Evolutionary conservation across 2,329 filamentous ascomycete species (phyloP), one percentile per base, ranked within the genome.

Genomic region (Calonectria pauciramosa): DNA sequence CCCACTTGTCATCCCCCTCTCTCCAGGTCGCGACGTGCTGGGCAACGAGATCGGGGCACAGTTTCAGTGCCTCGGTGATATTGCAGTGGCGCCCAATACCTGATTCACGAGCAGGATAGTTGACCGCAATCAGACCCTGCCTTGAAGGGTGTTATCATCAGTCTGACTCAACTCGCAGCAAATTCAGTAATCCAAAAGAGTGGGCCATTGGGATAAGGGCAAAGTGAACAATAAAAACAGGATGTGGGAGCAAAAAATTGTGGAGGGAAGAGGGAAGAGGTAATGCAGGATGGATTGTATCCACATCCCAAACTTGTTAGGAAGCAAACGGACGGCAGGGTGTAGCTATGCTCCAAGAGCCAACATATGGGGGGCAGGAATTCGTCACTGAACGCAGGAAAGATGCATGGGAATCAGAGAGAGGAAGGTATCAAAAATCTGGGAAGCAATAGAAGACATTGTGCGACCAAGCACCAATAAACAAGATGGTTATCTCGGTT

Each of bases 21-120:
- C 94, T 93, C 93, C 96, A 99, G 7, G 96, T 99, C 54, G 96
- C 96, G 23, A 99, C 97, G 84, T 99, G 97, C 85, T 98, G 96
- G 69, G 94, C 88, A 71, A 97, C 92, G 36, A 99, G 89, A 18
- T 94, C 88, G 0, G 96, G 96, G 81, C 97, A 99, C 76, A 95
- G 88, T 84, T 96, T 96, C 84, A 93, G 93, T 23, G 97, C 97
- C 82, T 99, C 97, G 5, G 89, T 88, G 52, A 95, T 90, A 11
- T 92, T 94, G 76, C 96, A 93, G 86, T 97, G 95, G 41, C 96
- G 89, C 56, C 89, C 93, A 69, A 99, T 92, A 2, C 95, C 96
- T 80, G 92, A 96, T 11, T 91, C 90, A 20, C 97, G 93, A 7
- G 96, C 96, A 3, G 97, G 93, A 82, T 99, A 99, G 86, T 99